Evolutionary conservation across 202 grass and related monocot genomes (phyloP).

Genomic region (Panicum virgatum): DNA sequence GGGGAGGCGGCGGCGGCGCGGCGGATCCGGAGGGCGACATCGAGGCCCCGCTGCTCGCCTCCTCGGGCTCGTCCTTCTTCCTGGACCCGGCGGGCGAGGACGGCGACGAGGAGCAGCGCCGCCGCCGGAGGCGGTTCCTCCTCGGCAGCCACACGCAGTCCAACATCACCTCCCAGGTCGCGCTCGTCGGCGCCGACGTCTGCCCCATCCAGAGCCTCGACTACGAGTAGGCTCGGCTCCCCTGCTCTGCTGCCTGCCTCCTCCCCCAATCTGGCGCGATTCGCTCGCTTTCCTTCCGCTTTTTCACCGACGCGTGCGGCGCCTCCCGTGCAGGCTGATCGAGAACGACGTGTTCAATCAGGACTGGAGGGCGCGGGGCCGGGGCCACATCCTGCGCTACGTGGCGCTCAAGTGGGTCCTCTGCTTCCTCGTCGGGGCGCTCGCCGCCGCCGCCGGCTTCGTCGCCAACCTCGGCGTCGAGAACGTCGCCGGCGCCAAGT

Average conservation of each 20-base stretch:
- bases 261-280: slow-evolving; percentile 19
- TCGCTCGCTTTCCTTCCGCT: slow-evolving; percentile 1
- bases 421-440: slow-evolving; percentile 75
- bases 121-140: slow-evolving; percentile 29
- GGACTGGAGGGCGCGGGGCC: slow-evolving; percentile 69
- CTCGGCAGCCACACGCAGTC: slow-evolving; percentile 44
- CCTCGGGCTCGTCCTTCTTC: slow-evolving; percentile 51
- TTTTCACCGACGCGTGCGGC: background rate
- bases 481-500: slow-evolving; percentile 91
- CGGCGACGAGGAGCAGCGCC: slow-evolving; percentile 25
- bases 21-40: slow-evolving; percentile 42
- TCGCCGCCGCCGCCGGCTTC: slow-evolving; percentile 63
- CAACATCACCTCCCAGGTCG: slow-evolving; percentile 86
- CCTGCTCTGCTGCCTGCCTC: background rate
- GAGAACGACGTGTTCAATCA: slow-evolving; percentile 96
- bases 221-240: slow-evolving; percentile 58
- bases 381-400: slow-evolving; percentile 67
- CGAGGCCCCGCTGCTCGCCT: slow-evolving; percentile 58
- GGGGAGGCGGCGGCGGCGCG: background rate
- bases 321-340: slow-evolving; percentile 56
- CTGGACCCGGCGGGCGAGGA: slow-evolving; percentile 38
- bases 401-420: slow-evolving; percentile 85
- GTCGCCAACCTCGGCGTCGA: slow-evolving; percentile 88
- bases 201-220: slow-evolving; percentile 89
- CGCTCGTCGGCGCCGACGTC: slow-evolving; percentile 75